These are phyloP conservation scores for Ophiostoma quercus DNA, from an alignment of 2,329 filamentous ascomycete genomes.

Conservation along the genomic window DNA sequence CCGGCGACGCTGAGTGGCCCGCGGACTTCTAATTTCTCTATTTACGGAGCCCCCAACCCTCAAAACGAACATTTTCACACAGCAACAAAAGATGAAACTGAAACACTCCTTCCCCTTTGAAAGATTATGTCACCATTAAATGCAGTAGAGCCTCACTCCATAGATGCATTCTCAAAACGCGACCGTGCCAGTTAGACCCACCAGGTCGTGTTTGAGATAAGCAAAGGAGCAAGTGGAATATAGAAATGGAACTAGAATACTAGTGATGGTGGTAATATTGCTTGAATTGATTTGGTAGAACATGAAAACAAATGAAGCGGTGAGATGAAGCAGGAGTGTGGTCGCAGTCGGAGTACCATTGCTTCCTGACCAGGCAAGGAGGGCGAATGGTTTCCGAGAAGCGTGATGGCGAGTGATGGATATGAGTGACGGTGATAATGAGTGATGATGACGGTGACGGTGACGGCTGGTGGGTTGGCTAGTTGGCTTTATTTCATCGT, in stretches of 20 bases:
- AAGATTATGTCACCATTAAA: not conserved
- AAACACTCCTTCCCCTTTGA: conserved; percentile 1
- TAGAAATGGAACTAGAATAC: not conserved
- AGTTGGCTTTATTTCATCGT: too few relatives aligned
- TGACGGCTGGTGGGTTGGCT: too few relatives aligned
- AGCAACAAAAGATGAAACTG: conserved; percentile 1
- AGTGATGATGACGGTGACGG: too few relatives aligned
- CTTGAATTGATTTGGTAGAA: not conserved
- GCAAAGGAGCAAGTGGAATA: conserved; percentile 6
- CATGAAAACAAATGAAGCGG: not conserved
- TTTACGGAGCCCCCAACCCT: not conserved
- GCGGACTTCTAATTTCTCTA: not conserved
- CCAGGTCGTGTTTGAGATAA: conserved; percentile 23
- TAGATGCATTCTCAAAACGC: conserved; percentile 23
- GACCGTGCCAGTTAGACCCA: conserved; percentile 26
- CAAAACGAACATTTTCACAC: not conserved
- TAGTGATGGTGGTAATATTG: not conserved
- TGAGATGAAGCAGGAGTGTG: not conserved
- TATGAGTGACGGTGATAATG: not conserved
- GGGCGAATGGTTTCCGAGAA: not conserved
- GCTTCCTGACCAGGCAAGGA: not conserved
- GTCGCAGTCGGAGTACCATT: not conserved
- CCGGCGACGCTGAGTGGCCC: conserved; percentile 1
- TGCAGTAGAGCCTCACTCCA: not conserved
- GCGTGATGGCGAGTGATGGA: not conserved